Evolutionary conservation across 2,329 filamentous ascomycete species (phyloP).

Genomic region (Lasiodiplodia gonubiensis): DNA sequence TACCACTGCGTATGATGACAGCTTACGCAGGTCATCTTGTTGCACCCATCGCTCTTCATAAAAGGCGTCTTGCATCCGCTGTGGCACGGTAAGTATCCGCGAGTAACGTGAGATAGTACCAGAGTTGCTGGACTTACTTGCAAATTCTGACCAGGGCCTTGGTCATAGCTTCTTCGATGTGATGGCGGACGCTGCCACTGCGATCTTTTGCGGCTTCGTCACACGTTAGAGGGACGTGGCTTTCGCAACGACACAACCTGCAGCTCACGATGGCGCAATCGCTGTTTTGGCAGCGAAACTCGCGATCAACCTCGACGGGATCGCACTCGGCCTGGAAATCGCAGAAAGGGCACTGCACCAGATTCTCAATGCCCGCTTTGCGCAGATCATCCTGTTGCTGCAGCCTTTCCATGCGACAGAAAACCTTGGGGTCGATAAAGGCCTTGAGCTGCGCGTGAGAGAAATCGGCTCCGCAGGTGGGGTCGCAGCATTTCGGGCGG

Average conservation of each 20-base stretch:
- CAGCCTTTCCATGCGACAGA: conserved; percentile 69
- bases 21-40: conserved; percentile 78
- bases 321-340: conserved; percentile 77
- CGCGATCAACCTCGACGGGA: conserved; percentile 69
- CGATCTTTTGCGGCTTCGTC: conserved; percentile 67
- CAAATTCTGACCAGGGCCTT: conserved; percentile 77
- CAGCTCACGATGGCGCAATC: conserved; percentile 64
- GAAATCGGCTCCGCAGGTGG: conserved; percentile 70
- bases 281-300: conserved; percentile 73
- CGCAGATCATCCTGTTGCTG: conserved; percentile 73
- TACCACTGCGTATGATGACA: conserved; percentile 63
- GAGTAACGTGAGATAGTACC: neutral
- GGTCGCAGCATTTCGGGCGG: conserved; percentile 70
- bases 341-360: conserved; percentile 82
- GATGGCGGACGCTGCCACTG: conserved; percentile 65
- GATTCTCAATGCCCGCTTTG: conserved; percentile 71
- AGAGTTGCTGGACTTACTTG: conserved; percentile 52
- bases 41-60: conserved; percentile 79
- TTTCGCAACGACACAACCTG: conserved; percentile 67
- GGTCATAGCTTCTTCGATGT: conserved; percentile 85
- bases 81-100: conserved; percentile 23
- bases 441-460: conserved; percentile 58
- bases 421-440: conserved; percentile 64
- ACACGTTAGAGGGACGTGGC: conserved; percentile 76
- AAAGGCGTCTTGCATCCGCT: conserved; percentile 71